These are phyloP conservation scores for Penicillium fuscoglaucum DNA, from an alignment of 2,329 filamentous ascomycete genomes.

Conservation along the genomic window DNA sequence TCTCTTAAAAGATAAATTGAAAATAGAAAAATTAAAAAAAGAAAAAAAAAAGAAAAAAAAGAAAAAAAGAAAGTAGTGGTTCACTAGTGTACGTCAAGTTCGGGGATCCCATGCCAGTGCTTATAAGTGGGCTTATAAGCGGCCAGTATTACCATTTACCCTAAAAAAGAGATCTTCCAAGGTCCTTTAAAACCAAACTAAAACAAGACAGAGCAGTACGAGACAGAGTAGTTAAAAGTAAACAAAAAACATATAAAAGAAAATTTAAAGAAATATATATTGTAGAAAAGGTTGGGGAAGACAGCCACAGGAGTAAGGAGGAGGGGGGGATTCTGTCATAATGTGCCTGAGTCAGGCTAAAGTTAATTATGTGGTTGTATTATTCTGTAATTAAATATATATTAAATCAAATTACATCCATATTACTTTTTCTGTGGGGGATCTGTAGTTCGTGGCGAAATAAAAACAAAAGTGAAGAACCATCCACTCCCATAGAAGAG, in stretches of 20 bases:
- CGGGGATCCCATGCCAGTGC: slow-evolving; percentile 1
- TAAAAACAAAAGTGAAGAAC: not conserved
- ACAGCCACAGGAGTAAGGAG: slow-evolving; percentile 14
- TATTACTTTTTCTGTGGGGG: slow-evolving; percentile 16
- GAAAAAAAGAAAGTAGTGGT: not conserved
- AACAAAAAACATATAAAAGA: not conserved
- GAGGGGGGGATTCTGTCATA: slow-evolving; percentile 12
- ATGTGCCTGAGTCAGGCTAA: slow-evolving; percentile 26
- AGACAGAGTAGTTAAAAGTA: not conserved
- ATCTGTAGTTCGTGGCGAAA: not conserved
- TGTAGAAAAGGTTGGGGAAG: not conserved
- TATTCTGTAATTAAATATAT: not conserved
- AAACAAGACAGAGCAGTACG: no score
- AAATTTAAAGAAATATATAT: not conserved
- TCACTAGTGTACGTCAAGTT: slow-evolving; percentile 10
- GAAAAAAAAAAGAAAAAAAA: not conserved
- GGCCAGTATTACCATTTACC: not conserved
- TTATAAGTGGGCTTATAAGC: not conserved
- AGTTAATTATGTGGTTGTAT: slow-evolving; percentile 12
- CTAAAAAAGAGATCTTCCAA: not conserved
- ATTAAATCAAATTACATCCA: slow-evolving; percentile 14
- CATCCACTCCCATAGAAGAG: not conserved
- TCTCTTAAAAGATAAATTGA: not conserved
- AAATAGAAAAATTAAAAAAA: no score
- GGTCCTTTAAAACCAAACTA: not conserved